phyloP scores from a whole-genome alignment of 768 basidiomycete genomes.

The Amanita polypyramis region DNA sequence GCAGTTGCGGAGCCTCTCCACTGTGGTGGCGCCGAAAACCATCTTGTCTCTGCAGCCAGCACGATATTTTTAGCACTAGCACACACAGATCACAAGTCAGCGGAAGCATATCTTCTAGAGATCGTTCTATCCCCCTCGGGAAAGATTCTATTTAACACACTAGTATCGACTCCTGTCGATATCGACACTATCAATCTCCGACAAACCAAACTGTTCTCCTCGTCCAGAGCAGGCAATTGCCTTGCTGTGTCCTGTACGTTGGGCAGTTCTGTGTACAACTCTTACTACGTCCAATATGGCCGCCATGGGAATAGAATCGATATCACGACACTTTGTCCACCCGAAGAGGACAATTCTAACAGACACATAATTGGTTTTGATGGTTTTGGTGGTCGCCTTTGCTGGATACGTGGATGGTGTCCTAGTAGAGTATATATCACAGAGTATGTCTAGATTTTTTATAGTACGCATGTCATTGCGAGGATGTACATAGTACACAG shows the following conservation, averaged over 20 bases:
- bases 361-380: conserved; percentile 1
- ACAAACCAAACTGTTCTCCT: not conserved
- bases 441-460: not conserved
- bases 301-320: not conserved
- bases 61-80: not conserved
- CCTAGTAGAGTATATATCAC: conserved; percentile 1
- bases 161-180: not conserved
- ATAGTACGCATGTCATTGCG: too few species aligned
- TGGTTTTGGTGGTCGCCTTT: conserved; percentile 2
- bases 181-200: not conserved
- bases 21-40: not conserved
- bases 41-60: not conserved
- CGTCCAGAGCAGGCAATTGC: not conserved
- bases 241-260: conserved; percentile 1
- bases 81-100: not conserved
- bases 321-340: not conserved
- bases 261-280: not conserved
- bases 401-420: not conserved
- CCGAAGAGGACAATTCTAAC: not conserved
- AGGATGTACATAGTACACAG: too few species aligned
- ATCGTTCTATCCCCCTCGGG: not conserved
- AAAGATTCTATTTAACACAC: not conserved
- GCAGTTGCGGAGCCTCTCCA: not conserved
- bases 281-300: conserved; percentile 1
- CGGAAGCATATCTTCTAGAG: not conserved